Conservation (phyloP, 2,329 filamentous ascomycete genomes). For the Fusarium secorum region DNA sequence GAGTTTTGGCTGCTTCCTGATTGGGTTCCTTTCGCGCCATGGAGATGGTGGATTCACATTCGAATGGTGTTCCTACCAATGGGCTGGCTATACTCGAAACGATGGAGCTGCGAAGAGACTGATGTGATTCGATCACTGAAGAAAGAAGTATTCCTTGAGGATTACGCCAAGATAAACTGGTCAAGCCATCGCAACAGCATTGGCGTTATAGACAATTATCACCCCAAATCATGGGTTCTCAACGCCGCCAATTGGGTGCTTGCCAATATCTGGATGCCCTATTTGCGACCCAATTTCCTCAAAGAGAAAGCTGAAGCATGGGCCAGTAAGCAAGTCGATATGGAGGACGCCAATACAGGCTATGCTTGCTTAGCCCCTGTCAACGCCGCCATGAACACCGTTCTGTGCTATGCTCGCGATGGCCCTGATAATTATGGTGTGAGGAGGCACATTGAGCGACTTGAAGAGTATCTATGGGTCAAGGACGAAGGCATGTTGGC, state of each 20-base stretch:
- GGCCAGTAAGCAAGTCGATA: conserved; percentile 82
- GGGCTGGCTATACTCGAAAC: conserved; percentile 87
- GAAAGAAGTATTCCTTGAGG: conserved; percentile 82
- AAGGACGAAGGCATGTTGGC: conserved; percentile 91
- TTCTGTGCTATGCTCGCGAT: conserved; percentile 84
- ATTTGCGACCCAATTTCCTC: conserved; percentile 71
- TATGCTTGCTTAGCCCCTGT: conserved; percentile 88
- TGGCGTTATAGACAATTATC: conserved; percentile 82
- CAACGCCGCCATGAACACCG: conserved; percentile 87
- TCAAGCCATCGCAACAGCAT: conserved; percentile 82
- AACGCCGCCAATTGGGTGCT: conserved; percentile 81
- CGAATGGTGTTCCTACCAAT: conserved; percentile 95
- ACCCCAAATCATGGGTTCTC: conserved; percentile 87
- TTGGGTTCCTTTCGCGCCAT: conserved; percentile 88
- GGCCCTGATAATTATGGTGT: conserved; percentile 78
- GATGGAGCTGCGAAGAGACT: conserved; percentile 79
- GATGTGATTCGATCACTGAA: conserved; percentile 75
- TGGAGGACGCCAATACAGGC: conserved; percentile 93
- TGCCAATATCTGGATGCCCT: conserved; percentile 81
- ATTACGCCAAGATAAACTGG: conserved; percentile 82
- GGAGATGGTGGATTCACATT: conserved; percentile 98
- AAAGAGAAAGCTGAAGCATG: conserved; percentile 79
- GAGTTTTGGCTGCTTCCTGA: conserved; percentile 94
- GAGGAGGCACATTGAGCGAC: conserved; percentile 77
- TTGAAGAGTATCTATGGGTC: conserved; percentile 90